Evolutionary conservation across 805 yeast genomes (phyloP).

Genomic region (Candida verbasci): DNA sequence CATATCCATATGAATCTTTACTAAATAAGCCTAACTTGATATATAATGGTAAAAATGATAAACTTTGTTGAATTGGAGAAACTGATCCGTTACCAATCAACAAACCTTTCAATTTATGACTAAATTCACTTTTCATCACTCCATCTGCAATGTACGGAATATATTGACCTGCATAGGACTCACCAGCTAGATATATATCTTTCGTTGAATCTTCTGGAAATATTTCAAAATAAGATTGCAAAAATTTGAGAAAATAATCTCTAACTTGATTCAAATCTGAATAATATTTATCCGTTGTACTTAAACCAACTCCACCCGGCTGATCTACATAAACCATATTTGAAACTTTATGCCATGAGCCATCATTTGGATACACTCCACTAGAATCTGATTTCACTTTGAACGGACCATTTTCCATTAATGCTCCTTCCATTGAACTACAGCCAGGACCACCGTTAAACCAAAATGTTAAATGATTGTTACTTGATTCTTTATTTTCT

Average conservation of each 20-base stretch:
- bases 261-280: conserved; percentile 55
- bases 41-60: conserved; percentile 73
- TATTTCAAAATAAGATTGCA: conserved; percentile 57
- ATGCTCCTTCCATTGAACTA: conserved; percentile 95
- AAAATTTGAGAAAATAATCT: conserved; percentile 57
- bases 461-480: conserved; percentile 64
- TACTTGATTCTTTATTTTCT: conserved; percentile 23
- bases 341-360: conserved; percentile 79
- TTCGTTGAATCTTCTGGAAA: conserved; percentile 70
- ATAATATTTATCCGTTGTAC: conserved; percentile 55
- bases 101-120: conserved; percentile 54
- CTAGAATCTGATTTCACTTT: conserved; percentile 45
- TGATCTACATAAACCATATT: conserved; percentile 88
- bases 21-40: conserved; percentile 55
- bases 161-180: conserved; percentile 95
- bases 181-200: conserved; percentile 83
- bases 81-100: conserved; percentile 94
- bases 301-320: conserved; percentile 92
- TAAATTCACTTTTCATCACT: conserved; percentile 38
- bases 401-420: conserved; percentile 89
- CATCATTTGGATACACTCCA: conserved; percentile 55
- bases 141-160: conserved; percentile 81
- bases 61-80: conserved; percentile 82
- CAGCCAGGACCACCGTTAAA: conserved; percentile 99
- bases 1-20: conserved; percentile 33